phyloP scores from a whole-genome alignment of 495 filamentous ascomycete genomes.

The Symbiotaphrina buchneri region DNA sequence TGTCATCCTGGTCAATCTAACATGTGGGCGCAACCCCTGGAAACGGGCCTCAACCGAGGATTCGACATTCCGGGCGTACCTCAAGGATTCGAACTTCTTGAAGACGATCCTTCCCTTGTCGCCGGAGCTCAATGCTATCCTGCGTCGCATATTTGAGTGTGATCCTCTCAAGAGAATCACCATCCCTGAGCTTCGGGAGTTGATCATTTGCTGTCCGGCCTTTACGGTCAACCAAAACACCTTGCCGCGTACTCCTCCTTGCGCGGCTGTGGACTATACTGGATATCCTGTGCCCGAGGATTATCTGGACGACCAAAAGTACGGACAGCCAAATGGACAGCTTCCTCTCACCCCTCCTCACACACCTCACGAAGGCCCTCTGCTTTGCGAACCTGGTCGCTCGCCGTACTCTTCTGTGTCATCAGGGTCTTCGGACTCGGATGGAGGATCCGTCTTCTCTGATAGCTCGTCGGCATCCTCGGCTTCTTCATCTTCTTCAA shows the following conservation, averaged over 20 bases:
- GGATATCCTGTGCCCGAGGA: too few relatives aligned
- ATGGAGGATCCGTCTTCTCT: slow-evolving; percentile 3
- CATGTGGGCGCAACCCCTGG: slow-evolving; percentile 97
- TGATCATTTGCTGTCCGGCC: slow-evolving; percentile 52
- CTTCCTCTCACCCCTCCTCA: neutral
- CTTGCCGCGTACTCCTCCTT: slow-evolving; percentile 1
- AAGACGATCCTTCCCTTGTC: slow-evolving; percentile 85
- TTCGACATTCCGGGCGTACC: slow-evolving; percentile 83
- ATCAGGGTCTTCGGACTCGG: slow-evolving; percentile 3
- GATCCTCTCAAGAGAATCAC: slow-evolving; percentile 72
- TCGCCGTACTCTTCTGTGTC: neutral
- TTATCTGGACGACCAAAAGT: too few relatives aligned
- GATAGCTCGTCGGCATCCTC: slow-evolving; percentile 1
- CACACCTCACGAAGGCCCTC: neutral
- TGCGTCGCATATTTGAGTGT: slow-evolving; percentile 74
- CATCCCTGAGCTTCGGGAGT: slow-evolving; percentile 54
- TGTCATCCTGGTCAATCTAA: slow-evolving; percentile 92
- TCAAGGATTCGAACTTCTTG: slow-evolving; percentile 69
- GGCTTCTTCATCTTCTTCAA: slow-evolving; percentile 4
- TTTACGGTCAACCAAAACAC: slow-evolving; percentile 31
- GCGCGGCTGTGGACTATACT: too few relatives aligned
- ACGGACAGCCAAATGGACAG: neutral
- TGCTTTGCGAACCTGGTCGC: neutral
- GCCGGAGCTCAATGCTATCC: slow-evolving; percentile 68
- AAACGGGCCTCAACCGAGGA: slow-evolving; percentile 85